A percentile compares a stretch with the other conserved stretches of the same genome.
These are phyloP conservation scores for Quercus aquifolioides DNA, from an alignment of 306 rosid genomes.

Conservation along the genomic window DNA sequence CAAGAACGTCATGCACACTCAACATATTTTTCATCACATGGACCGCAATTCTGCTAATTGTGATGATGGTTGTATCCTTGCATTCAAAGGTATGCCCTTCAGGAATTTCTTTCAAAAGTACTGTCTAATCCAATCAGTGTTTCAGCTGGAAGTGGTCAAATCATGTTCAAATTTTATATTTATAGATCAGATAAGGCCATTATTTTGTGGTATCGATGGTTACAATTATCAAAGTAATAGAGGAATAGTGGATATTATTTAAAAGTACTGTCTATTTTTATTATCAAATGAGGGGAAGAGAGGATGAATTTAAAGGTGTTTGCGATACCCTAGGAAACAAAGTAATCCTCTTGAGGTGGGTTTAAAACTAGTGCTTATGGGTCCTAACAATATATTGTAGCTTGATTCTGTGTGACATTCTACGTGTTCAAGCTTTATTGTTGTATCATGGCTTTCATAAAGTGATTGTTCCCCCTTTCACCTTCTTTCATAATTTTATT, in stretches of 20 bases:
- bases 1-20: conserved; percentile 54
- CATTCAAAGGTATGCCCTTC: conserved; percentile 60
- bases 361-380: too few species aligned
- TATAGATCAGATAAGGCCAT: background rate
- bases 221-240: too few species aligned
- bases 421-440: background rate
- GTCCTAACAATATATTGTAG: background rate
- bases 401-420: background rate
- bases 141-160: background rate
- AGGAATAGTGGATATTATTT: too few species aligned
- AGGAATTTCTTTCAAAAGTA: conserved; percentile 1
- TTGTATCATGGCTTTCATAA: background rate
- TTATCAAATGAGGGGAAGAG: too few species aligned
- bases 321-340: too few species aligned
- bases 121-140: background rate
- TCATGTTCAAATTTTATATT: background rate
- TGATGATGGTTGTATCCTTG: conserved; percentile 59
- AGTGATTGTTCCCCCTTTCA: background rate
- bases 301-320: too few species aligned
- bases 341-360: too few species aligned
- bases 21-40: conserved; percentile 85
- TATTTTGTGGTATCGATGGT: background rate
- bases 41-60: conserved; percentile 74
- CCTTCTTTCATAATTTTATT: background rate
- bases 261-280: too few species aligned